These are phyloP conservation scores for Capsicum baccatum DNA, from an alignment of 257 asterid genomes.

Conservation along the genomic window DNA sequence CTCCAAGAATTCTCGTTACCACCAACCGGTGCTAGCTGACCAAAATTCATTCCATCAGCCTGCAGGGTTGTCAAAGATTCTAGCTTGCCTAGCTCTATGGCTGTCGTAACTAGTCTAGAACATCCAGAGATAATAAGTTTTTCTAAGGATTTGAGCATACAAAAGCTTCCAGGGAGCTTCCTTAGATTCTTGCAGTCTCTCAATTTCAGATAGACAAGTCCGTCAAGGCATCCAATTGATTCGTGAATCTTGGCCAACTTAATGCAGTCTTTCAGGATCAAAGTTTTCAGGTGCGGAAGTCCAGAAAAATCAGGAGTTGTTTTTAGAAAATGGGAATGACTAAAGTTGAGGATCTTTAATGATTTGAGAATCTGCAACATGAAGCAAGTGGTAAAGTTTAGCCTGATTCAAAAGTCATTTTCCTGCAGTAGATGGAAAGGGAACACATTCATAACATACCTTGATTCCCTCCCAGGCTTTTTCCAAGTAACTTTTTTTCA, in stretches of 20 bases:
- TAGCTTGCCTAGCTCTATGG: constrained; percentile 25
- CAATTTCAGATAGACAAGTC: constrained; percentile 26
- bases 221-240: constrained; percentile 28
- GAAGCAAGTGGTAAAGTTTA: neutral
- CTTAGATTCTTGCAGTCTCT: constrained; percentile 30
- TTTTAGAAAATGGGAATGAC: constrained; percentile 19
- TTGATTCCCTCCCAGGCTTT: constrained; percentile 18
- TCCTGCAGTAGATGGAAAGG: neutral
- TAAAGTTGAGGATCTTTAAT: constrained; percentile 29
- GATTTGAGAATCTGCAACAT: constrained; percentile 24
- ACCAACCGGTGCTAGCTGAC: neutral
- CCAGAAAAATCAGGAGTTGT: constrained; percentile 28
- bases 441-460: neutral
- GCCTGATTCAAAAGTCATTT: neutral
- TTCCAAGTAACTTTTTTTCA: constrained; percentile 25
- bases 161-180: constrained; percentile 23
- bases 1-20: constrained; percentile 12
- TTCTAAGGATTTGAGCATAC: constrained; percentile 29
- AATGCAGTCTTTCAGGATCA: constrained; percentile 33
- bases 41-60: constrained; percentile 30
- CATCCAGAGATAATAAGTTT: constrained; percentile 32
- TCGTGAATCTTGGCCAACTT: constrained; percentile 35
- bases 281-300: constrained; percentile 26
- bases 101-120: constrained; percentile 16
- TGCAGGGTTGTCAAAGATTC: constrained; percentile 28